Percentiles rank a stretch among this genome's conserved stretches.
These are phyloP conservation scores for Kuraishia capsulata DNA, from an alignment of 805 yeast species.

Conservation along the genomic window DNA sequence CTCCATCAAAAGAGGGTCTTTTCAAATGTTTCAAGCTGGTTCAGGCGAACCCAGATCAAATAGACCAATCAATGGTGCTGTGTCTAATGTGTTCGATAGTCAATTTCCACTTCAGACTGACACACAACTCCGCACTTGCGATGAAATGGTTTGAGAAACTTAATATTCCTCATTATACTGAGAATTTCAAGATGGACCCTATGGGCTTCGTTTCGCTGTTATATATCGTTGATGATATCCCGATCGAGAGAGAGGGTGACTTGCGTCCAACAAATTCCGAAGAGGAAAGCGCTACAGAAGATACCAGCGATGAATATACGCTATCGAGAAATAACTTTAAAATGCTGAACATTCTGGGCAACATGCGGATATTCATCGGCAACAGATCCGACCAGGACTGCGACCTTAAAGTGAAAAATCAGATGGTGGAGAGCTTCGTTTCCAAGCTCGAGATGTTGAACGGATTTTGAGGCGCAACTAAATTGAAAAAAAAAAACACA, in stretches of 20 bases:
- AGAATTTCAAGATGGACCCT: conserved; percentile 10
- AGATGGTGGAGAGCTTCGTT: conserved; percentile 15
- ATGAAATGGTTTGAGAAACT: conserved; percentile 15
- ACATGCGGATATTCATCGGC: conserved; percentile 22
- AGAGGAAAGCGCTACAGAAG: background rate
- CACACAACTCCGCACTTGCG: conserved; percentile 8
- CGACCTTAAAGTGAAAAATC: conserved; percentile 10
- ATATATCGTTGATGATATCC: conserved; percentile 11
- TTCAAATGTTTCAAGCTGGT: conserved; percentile 8
- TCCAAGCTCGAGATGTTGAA: conserved; percentile 13
- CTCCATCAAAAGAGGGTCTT: conserved; percentile 11
- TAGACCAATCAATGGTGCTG: conserved; percentile 1
- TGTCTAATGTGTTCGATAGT: conserved; percentile 16
- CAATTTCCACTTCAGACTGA: conserved; percentile 13
- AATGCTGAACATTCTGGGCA: conserved; percentile 16
- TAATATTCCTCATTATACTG: conserved; percentile 14
- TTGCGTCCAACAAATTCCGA: too few relatives aligned
- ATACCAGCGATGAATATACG: conserved; percentile 3
- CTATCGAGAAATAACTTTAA: conserved; percentile 16
- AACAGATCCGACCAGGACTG: conserved; percentile 5
- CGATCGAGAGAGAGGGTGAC: conserved; percentile 10
- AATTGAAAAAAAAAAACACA: background rate
- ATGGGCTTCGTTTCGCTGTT: conserved; percentile 18
- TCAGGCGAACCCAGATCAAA: conserved; percentile 3
- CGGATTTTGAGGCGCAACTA: conserved; percentile 8